These are phyloP conservation scores for Serpula lacrymans DNA, from an alignment of 768 basidiomycete species.

Conservation along the genomic window DNA sequence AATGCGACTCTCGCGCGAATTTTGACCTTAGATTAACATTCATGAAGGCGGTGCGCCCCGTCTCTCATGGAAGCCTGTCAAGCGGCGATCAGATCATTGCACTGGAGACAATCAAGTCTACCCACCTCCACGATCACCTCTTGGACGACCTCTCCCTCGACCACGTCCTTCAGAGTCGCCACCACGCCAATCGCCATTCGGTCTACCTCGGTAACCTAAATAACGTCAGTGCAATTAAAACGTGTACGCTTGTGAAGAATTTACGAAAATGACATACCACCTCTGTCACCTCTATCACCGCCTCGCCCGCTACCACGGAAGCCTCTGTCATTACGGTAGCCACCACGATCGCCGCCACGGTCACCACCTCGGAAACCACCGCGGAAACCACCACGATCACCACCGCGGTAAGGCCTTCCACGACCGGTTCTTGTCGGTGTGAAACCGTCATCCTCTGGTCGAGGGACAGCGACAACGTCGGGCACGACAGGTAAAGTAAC, in stretches of 20 bases:
- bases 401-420: slow-evolving; percentile 28
- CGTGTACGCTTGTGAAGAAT: slow-evolving; percentile 17
- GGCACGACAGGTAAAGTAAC: slow-evolving; percentile 22
- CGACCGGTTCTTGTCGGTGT: slow-evolving; percentile 46
- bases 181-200: slow-evolving; percentile 47
- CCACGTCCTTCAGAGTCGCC: slow-evolving; percentile 39
- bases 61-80: slow-evolving; percentile 20
- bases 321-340: slow-evolving; percentile 36
- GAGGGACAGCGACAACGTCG: slow-evolving; percentile 18
- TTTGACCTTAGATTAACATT: slow-evolving; percentile 1
- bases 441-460: slow-evolving; percentile 62
- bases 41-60: slow-evolving; percentile 14
- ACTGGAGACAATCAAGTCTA: neutral
- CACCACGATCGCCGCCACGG: slow-evolving; percentile 38
- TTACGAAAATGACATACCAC: slow-evolving; percentile 15
- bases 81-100: slow-evolving; percentile 1
- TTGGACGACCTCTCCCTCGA: slow-evolving; percentile 42
- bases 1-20: slow-evolving; percentile 9
- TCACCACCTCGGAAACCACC: slow-evolving; percentile 39
- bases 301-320: slow-evolving; percentile 23
- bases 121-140: slow-evolving; percentile 35
- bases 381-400: slow-evolving; percentile 33
- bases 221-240: slow-evolving; percentile 1
- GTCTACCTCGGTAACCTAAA: slow-evolving; percentile 10
- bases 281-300: slow-evolving; percentile 35